Conservation (phyloP, 2,329 filamentous ascomycete species). For the Aspergillus proliferans region DNA sequence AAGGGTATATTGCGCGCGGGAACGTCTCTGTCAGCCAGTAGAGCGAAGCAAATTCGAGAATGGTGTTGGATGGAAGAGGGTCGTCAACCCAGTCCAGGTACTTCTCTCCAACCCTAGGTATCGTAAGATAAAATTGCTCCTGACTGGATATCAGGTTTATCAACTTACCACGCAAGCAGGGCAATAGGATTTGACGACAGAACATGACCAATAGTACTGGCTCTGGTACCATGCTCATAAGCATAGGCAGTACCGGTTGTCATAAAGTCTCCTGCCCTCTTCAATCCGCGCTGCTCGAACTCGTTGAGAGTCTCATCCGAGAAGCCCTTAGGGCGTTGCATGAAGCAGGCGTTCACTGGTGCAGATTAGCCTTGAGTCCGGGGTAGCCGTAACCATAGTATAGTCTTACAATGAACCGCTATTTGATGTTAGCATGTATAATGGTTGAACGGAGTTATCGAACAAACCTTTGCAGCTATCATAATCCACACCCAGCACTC, state of each 20-base stretch:
- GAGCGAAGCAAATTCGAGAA: constrained; percentile 28
- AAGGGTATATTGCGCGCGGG: constrained; percentile 28
- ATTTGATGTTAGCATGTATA: constrained; percentile 1
- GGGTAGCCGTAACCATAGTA: background rate
- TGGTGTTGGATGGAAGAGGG: constrained; percentile 23
- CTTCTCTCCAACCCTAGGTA: constrained; percentile 35
- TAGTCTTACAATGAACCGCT: constrained; percentile 24
- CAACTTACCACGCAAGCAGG: constrained; percentile 25
- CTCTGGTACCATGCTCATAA: constrained; percentile 24
- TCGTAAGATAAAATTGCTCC: background rate
- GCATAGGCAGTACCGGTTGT: constrained; percentile 19
- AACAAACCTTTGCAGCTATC: constrained; percentile 25
- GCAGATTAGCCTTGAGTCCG: constrained; percentile 4
- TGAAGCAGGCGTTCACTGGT: constrained; percentile 23
- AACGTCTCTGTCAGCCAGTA: constrained; percentile 38
- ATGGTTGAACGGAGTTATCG: background rate
- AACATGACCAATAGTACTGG: constrained; percentile 31
- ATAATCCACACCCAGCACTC: constrained; percentile 18
- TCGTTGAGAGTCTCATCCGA: constrained; percentile 16
- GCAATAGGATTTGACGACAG: constrained; percentile 26
- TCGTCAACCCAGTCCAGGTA: constrained; percentile 33
- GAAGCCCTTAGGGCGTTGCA: constrained; percentile 17
- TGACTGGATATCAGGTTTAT: background rate
- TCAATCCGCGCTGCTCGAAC: constrained; percentile 25
- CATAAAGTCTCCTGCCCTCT: constrained; percentile 14